A percentile compares a stretch with the other conserved stretches of the same genome.
Evolutionary conservation across 2,329 filamentous ascomycete species (phyloP).

Genomic region (Orbilia javanica): DNA sequence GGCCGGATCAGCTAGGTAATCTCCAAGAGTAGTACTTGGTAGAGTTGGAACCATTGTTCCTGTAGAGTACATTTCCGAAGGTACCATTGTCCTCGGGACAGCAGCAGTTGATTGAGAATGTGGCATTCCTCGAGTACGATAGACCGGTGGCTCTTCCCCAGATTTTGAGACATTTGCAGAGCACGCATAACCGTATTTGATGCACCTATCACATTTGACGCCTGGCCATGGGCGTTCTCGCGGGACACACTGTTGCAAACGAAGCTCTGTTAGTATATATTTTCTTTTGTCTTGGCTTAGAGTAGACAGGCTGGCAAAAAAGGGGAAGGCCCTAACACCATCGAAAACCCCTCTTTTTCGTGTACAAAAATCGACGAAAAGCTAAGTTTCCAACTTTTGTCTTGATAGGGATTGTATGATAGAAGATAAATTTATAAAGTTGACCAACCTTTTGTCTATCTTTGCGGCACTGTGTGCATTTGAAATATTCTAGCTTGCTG

Average conservation of each 20-base stretch:
- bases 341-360: constrained; percentile 47
- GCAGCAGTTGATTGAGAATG: constrained; percentile 33
- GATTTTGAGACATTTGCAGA: constrained; percentile 57
- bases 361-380: constrained; percentile 28
- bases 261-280: constrained; percentile 38
- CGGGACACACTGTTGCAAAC: constrained; percentile 48
- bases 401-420: background rate
- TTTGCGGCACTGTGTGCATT: constrained; percentile 56
- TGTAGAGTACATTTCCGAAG: constrained; percentile 52
- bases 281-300: constrained; percentile 40
- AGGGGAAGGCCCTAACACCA: constrained; percentile 42
- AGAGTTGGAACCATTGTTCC: constrained; percentile 44
- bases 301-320: constrained; percentile 48
- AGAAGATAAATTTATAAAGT: background rate
- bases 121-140: constrained; percentile 49
- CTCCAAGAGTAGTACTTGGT: constrained; percentile 52
- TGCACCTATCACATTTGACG: constrained; percentile 57
- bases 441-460: constrained; percentile 55
- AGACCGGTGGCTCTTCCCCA: constrained; percentile 54
- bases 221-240: constrained; percentile 57
- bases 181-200: constrained; percentile 54
- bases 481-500: constrained; percentile 56
- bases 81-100: constrained; percentile 32
- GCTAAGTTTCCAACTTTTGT: background rate
- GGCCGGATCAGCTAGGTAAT: constrained; percentile 42